Conservation (phyloP, 2,329 filamentous ascomycete genomes). For the Zymoseptoria brevis region DNA sequence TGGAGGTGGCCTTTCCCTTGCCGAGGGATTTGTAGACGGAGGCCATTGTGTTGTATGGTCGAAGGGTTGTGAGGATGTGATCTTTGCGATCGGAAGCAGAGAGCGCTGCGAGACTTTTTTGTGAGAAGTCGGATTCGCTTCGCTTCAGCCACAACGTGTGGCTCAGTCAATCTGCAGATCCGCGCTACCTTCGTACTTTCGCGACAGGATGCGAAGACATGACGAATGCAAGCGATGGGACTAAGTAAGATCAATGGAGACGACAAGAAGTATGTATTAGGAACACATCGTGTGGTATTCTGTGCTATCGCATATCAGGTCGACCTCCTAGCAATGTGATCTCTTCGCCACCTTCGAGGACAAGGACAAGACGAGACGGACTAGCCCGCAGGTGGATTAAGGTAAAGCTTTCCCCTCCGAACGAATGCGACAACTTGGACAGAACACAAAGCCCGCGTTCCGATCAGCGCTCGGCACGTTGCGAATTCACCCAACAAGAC, state of each 20-base stretch:
- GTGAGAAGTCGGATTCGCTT: not conserved
- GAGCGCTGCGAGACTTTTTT: not conserved
- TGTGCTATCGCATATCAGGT: too few species aligned
- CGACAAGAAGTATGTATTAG: too few species aligned
- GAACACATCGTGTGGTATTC: too few species aligned
- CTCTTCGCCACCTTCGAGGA: too few species aligned
- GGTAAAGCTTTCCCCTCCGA: not conserved
- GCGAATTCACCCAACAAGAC: not conserved
- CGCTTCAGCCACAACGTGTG: not conserved
- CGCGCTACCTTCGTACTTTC: not conserved
- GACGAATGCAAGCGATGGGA: not conserved
- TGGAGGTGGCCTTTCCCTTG: constrained; percentile 31
- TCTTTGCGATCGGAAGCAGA: not conserved
- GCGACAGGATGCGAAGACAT: not conserved
- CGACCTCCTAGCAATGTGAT: too few species aligned
- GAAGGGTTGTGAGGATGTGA: not conserved
- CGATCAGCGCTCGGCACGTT: not conserved
- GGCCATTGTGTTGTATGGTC: constrained; percentile 38
- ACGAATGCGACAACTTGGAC: not conserved
- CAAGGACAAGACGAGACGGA: not conserved
- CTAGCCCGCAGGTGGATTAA: not conserved
- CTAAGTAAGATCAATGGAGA: not conserved
- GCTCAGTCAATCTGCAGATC: not conserved
- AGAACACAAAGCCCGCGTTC: not conserved
- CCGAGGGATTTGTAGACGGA: constrained; percentile 51